Conservation (phyloP, 2,329 filamentous ascomycete species). For the Thielaviopsis populi region DNA sequence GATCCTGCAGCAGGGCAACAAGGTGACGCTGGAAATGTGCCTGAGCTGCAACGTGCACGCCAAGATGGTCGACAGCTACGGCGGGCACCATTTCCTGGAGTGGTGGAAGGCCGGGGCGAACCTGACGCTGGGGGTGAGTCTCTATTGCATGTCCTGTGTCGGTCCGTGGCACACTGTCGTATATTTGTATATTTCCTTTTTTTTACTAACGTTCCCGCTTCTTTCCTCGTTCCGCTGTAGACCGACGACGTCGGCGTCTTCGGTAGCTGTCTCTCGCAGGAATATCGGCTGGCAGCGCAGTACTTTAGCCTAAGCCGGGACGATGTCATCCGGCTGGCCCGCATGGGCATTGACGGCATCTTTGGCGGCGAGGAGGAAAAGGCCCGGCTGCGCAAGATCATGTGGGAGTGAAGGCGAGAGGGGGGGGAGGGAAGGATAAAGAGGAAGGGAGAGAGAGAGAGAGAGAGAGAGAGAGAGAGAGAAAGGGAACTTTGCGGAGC, state of each 20-base stretch:
- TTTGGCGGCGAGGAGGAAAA: conserved; percentile 53
- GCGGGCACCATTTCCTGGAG: conserved; percentile 62
- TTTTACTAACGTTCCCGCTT: neutral
- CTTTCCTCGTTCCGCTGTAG: conserved; percentile 26
- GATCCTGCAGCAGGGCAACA: conserved; percentile 31
- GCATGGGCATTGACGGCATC: conserved; percentile 46
- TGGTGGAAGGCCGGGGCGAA: conserved; percentile 48
- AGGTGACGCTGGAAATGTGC: conserved; percentile 57
- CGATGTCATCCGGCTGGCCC: conserved; percentile 40
- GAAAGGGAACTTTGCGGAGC: no score
- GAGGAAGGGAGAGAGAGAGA: no score
- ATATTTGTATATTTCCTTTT: no score
- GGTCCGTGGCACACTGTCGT: no score
- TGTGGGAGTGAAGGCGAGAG: conserved; percentile 27
- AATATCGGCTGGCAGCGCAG: conserved; percentile 56
- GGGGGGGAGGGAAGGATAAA: neutral
- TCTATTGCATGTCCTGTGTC: no score
- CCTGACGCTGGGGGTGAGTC: conserved; percentile 54
- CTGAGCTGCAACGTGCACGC: conserved; percentile 69
- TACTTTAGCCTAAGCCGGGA: conserved; percentile 45
- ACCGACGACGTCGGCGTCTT: conserved; percentile 79
- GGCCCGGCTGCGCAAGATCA: conserved; percentile 34
- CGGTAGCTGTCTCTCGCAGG: conserved; percentile 58
- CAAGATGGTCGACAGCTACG: conserved; percentile 51
- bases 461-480: no score